Evolutionary conservation across 2,329 filamentous ascomycete species (phyloP).

Genomic region (Verticillium isaacii): DNA sequence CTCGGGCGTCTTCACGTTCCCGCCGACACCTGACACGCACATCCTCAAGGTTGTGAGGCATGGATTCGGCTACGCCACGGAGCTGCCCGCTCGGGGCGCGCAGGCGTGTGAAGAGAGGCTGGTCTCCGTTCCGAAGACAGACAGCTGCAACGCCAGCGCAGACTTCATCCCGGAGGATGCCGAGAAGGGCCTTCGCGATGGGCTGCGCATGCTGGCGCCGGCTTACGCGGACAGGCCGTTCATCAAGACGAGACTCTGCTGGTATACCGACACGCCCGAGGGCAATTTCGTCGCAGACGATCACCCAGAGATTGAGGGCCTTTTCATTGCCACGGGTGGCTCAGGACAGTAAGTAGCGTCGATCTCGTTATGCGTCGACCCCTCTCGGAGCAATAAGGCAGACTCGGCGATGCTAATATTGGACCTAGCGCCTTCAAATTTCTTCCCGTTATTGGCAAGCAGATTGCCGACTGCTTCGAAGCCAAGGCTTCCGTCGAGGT

Average conservation of each 20-base stretch:
- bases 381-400: background rate
- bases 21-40: conserved; percentile 40
- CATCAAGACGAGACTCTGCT: conserved; percentile 49
- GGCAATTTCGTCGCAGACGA: conserved; percentile 57
- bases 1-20: conserved; percentile 51
- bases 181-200: conserved; percentile 43
- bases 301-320: conserved; percentile 40
- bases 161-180: conserved; percentile 46
- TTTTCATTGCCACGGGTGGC: conserved; percentile 43
- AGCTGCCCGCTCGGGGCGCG: conserved; percentile 38
- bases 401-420: background rate
- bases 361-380: background rate
- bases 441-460: conserved; percentile 17
- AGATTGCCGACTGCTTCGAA: conserved; percentile 27
- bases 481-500: conserved; percentile 20
- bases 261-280: conserved; percentile 62
- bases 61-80: conserved; percentile 48
- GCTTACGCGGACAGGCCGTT: conserved; percentile 47
- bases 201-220: conserved; percentile 49
- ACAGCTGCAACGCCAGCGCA: conserved; percentile 31
- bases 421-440: conserved; percentile 19
- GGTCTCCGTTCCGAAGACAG: conserved; percentile 27
- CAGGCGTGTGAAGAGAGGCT: conserved; percentile 16
- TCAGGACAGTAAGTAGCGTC: conserved; percentile 29
- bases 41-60: conserved; percentile 58